These are phyloP conservation scores for Papiliotrema nemorosa DNA, from an alignment of 1,284 basidiomycete species.

Conservation along the genomic window DNA sequence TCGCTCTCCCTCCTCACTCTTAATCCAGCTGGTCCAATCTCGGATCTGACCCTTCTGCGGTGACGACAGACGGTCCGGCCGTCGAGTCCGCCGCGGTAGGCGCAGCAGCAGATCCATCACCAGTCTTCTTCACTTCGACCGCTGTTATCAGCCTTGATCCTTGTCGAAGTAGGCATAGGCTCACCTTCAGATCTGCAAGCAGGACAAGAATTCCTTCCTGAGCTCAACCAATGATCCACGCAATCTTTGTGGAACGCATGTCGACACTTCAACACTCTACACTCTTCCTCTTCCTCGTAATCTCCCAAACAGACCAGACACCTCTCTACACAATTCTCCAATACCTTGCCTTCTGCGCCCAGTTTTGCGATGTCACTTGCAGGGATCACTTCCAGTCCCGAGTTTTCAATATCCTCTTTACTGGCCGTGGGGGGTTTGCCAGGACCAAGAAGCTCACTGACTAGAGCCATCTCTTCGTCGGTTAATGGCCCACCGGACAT, in stretches of 20 bases:
- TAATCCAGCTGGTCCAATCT: no score
- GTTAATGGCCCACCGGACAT: constrained; percentile 54
- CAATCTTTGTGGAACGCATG: constrained; percentile 82
- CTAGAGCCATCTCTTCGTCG: constrained; percentile 66
- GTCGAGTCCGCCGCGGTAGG: no score
- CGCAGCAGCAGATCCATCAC: no score
- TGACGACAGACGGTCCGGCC: no score
- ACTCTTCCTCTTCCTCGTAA: constrained; percentile 67
- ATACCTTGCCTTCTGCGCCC: constrained; percentile 60
- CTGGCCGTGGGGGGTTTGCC: constrained; percentile 64
- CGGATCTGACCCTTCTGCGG: no score
- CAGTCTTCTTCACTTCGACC: constrained; percentile 12
- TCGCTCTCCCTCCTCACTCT: no score
- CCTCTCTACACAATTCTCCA: constrained; percentile 68
- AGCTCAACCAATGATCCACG: constrained; percentile 79
- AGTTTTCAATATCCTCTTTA: constrained; percentile 74
- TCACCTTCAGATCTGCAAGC: constrained; percentile 58
- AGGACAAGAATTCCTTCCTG: constrained; percentile 81
- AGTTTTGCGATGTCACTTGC: constrained; percentile 56
- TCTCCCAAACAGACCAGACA: constrained; percentile 73
- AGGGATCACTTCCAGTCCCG: constrained; percentile 68
- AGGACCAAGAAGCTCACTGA: constrained; percentile 54
- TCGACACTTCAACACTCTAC: constrained; percentile 72
- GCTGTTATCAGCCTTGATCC: constrained; percentile 3
- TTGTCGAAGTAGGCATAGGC: neutral